phyloP scores from a whole-genome alignment of 148 eudicot species.

The Pouteria glomerata region DNA sequence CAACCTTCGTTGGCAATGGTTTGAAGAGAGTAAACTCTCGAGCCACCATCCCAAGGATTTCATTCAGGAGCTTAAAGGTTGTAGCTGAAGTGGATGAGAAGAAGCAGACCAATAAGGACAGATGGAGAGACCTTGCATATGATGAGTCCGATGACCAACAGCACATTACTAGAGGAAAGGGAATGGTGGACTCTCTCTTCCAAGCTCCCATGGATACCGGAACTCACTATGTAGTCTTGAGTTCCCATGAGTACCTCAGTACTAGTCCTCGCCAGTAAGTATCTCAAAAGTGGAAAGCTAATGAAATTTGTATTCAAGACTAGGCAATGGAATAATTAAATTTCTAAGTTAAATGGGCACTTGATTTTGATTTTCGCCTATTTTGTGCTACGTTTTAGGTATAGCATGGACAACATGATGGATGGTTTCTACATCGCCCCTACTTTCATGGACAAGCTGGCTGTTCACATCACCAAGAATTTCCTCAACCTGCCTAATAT shows the following conservation, averaged over 20 bases:
- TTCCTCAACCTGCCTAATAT: constrained; percentile 38
- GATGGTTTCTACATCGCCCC: constrained; percentile 43
- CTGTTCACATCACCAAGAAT: constrained; percentile 40
- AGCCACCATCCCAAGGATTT: neutral
- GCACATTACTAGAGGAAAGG: constrained; percentile 44
- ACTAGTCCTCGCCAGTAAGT: constrained; percentile 36
- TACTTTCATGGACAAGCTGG: constrained; percentile 45
- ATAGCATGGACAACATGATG: constrained; percentile 28
- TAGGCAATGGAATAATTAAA: neutral
- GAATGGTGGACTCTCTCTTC: constrained; percentile 42
- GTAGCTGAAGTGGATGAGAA: constrained; percentile 26
- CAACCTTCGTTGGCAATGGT: constrained; percentile 23
- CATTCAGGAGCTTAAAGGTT: constrained; percentile 16
- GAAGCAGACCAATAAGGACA: constrained; percentile 34
- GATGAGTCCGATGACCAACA: constrained; percentile 43
- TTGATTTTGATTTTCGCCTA: neutral
- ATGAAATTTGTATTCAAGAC: neutral
- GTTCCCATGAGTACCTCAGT: constrained; percentile 37
- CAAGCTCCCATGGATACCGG: constrained; percentile 32
- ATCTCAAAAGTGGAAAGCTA: neutral
- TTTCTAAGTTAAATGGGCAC: neutral
- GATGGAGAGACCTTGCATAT: constrained; percentile 32
- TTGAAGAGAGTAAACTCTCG: constrained; percentile 13
- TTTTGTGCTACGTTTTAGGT: constrained; percentile 8
- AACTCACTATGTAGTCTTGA: constrained; percentile 31